phyloP scores from a whole-genome alignment of 257 asterid species.

The Solanum pimpinellifolium region DNA sequence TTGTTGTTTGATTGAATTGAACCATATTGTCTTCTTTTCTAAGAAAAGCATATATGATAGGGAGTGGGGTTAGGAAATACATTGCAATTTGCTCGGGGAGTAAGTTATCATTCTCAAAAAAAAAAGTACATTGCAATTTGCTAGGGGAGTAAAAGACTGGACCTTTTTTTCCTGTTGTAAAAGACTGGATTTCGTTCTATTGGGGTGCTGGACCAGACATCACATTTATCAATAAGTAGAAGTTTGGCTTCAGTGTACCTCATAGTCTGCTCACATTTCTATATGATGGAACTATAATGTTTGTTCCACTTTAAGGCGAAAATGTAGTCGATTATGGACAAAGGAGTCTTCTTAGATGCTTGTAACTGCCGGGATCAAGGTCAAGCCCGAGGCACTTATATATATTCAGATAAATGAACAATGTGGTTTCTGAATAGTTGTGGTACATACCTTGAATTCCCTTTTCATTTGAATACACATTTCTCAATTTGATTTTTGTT shows the following conservation, averaged over 20 bases:
- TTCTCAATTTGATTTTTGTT: not conserved
- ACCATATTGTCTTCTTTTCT: not conserved
- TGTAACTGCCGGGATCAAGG: not conserved
- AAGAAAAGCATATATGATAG: not conserved
- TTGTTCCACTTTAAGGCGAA: not conserved
- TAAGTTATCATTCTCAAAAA: not conserved
- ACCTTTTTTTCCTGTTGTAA: not conserved
- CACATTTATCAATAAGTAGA: not conserved
- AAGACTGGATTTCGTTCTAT: not conserved
- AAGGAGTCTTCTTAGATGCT: not conserved
- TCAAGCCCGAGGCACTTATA: not conserved
- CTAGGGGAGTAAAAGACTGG: not conserved
- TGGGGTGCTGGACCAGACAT: not conserved
- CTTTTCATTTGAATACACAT: not conserved
- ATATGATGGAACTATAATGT: not conserved
- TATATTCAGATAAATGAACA: not conserved
- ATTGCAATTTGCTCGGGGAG: not conserved
- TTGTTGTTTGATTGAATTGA: not conserved
- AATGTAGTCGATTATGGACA: not conserved
- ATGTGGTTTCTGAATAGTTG: not conserved
- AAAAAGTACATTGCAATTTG: not conserved
- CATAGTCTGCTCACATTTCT: not conserved
- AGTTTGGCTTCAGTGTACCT: not conserved
- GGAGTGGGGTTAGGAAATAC: not conserved
- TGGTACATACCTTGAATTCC: not conserved